Percentiles rank a stretch among this genome's conserved stretches.
Evolutionary conservation across 1,139 yeast species (phyloP).

Genomic region (Sugiyamaella sp.): DNA sequence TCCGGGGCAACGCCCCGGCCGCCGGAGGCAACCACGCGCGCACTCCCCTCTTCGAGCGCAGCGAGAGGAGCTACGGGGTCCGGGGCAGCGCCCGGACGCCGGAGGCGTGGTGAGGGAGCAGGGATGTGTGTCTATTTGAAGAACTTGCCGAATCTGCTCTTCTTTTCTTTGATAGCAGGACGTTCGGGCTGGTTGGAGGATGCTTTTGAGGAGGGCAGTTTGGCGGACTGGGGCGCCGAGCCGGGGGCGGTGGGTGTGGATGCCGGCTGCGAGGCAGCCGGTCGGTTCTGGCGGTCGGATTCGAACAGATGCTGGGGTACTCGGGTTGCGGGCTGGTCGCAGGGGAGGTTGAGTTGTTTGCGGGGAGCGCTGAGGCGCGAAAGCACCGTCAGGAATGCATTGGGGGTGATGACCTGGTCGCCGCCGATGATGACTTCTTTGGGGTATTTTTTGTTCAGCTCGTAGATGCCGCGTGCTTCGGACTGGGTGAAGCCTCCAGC

Average conservation of each 20-base stretch:
- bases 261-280: constrained; percentile 3
- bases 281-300: constrained; percentile 34
- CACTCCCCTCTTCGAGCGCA: no score
- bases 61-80: neutral
- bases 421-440: constrained; percentile 85
- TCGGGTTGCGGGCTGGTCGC: constrained; percentile 35
- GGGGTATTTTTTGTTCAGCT: constrained; percentile 61
- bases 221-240: neutral
- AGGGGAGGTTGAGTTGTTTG: constrained; percentile 36
- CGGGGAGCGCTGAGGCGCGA: constrained; percentile 37
- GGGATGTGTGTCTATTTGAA: neutral
- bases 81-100: neutral
- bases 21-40: no score
- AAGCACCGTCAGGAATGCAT: constrained; percentile 48
- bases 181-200: constrained; percentile 14
- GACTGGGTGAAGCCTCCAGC: constrained; percentile 89
- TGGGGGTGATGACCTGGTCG: constrained; percentile 72
- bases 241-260: neutral
- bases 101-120: neutral
- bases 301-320: constrained; percentile 39
- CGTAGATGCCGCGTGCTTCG: constrained; percentile 78
- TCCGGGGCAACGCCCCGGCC: no score
- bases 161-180: constrained; percentile 26
- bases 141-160: constrained; percentile 20
- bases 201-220: constrained; percentile 10